These are phyloP conservation scores for Anisodus tanguticus DNA, from an alignment of 257 asterid genomes.

Conservation along the genomic window DNA sequence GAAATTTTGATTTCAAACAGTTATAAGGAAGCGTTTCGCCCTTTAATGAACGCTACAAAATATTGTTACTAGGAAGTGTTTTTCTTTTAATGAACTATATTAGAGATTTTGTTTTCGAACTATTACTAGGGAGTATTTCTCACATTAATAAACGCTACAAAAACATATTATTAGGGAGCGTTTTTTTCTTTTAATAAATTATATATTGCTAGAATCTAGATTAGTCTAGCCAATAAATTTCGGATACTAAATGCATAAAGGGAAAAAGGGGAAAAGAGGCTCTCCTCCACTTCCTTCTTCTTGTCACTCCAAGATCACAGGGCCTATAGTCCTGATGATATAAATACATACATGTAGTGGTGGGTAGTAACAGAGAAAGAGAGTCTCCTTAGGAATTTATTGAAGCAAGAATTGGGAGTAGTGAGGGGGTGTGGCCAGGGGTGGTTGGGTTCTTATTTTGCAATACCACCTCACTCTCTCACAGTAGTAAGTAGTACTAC, in stretches of 20 bases:
- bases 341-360: slow-evolving; percentile 64
- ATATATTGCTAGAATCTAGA: background rate
- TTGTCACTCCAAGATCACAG: slow-evolving; percentile 27
- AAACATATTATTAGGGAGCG: too few species aligned
- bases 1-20: background rate
- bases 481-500: background rate
- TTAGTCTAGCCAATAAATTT: background rate
- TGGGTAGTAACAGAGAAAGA: slow-evolving; percentile 46
- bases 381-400: slow-evolving; percentile 21
- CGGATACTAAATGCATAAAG: too few species aligned
- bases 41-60: too few species aligned
- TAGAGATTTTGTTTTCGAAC: too few species aligned
- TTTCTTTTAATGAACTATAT: too few species aligned
- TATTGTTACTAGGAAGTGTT: too few species aligned
- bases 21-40: too few species aligned
- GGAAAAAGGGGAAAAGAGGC: background rate
- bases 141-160: too few species aligned
- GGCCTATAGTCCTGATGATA: slow-evolving; percentile 36
- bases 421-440: slow-evolving; percentile 5
- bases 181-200: too few species aligned
- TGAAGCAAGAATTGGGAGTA: background rate
- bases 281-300: slow-evolving; percentile 33
- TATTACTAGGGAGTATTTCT: too few species aligned
- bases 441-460: slow-evolving; percentile 24
- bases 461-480: slow-evolving; percentile 31